Evolutionary conservation across 2,329 filamentous ascomycete species (phyloP), one percentile per base, ranked within the genome.

Genomic region (Alternaria incomplexa): DNA sequence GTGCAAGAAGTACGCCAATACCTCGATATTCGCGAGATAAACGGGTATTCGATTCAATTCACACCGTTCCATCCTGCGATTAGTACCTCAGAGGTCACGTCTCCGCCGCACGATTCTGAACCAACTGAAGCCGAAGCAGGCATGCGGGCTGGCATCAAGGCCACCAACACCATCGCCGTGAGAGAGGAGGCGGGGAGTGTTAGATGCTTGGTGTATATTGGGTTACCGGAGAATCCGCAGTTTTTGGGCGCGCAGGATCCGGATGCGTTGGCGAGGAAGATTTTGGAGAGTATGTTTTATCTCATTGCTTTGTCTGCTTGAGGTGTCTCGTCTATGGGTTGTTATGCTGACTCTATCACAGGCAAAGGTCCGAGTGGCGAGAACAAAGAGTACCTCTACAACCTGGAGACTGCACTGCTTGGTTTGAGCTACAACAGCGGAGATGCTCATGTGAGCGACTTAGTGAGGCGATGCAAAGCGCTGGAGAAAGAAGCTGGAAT

Each of bases 21-120:
- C 79, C 91, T 99, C 51, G 94, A 98, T 80, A 95, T 97, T 68
- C 90, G 96, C 48, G 96, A 99, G 81, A 97, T 98, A 77, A 97
- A 98, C 82, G 96, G 96, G 25, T 99, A 99, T 81, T 92, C 90
- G 57, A 96, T 97, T 69, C 94, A 97, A 81, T 93, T 93, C 80
- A 93, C 93, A 26, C 89, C 91, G 0, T 97, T 98, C 79, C 85
- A 94, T 72, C 89, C 90, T 7, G 85, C 87, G 79, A 47, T 59
- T 51, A 36, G 57, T 70, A 15, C 56, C 48, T 58, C 65, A 73
- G 80, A n/a, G 77, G 80, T 59, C 15, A 60, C 62, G n/a, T 17
- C 23, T 12, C 44, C 30, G 22, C 44, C 61, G 3, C 44, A n/a
- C 15, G 53, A 44, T 15, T 13, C 22, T 10, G 32, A 50, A 10